Percentiles rank a stretch among this genome's conserved stretches.
Conservation (phyloP, 2,329 filamentous ascomycete genomes). For the Aureobasidium subglaciale region DNA sequence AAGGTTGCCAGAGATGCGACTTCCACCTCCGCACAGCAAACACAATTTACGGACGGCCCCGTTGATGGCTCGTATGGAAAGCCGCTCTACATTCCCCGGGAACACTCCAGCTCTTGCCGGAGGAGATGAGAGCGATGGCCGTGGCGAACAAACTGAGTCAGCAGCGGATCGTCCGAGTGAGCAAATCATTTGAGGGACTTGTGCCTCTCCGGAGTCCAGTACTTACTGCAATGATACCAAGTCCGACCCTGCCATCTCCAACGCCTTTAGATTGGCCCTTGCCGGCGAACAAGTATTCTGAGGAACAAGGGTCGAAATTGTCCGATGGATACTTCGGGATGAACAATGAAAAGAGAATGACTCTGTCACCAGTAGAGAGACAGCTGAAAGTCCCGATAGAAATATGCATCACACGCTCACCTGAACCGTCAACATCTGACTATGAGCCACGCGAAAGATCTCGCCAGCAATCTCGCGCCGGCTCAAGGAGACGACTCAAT, state of each 20-base stretch:
- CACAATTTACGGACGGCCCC: too few species aligned
- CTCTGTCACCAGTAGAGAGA: not conserved
- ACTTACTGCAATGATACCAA: not conserved
- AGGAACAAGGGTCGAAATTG: not conserved
- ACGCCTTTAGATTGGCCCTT: not conserved
- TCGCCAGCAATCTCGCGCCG: not conserved
- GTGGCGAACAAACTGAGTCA: not conserved
- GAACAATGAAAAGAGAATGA: not conserved
- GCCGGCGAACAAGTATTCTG: not conserved
- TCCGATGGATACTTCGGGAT: constrained; percentile 9
- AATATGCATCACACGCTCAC: not conserved
- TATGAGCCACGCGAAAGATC: constrained; percentile 1
- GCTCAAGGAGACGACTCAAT: not conserved
- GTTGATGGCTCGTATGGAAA: too few species aligned
- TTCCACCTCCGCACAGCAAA: too few species aligned
- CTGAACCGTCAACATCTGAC: not conserved
- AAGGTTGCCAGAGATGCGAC: too few species aligned
- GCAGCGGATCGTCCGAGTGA: not conserved
- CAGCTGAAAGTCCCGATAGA: not conserved
- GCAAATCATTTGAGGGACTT: constrained; percentile 2
- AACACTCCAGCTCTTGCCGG: not conserved
- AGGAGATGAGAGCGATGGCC: constrained; percentile 8
- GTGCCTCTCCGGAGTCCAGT: not conserved
- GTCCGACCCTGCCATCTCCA: not conserved
- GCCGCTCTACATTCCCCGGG: not conserved